A percentile compares a stretch with the other conserved stretches of the same genome.
Evolutionary conservation across 2,329 filamentous ascomycete genomes (phyloP).

Genomic region (Monosporascus sp.): DNA sequence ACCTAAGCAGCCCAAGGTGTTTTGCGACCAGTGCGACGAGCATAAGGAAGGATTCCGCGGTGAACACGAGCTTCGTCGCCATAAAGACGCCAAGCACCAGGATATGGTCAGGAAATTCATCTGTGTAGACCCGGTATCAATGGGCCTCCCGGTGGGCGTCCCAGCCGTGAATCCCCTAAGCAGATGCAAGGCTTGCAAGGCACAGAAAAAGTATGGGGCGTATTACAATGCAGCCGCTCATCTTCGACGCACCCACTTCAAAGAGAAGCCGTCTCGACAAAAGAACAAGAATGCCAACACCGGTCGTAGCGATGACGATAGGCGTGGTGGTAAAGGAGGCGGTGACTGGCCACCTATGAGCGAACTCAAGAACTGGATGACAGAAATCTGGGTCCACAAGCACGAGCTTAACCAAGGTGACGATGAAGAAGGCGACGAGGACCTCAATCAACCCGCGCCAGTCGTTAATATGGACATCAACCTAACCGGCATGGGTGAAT

Average conservation of each 20-base stretch:
- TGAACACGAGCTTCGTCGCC: slow-evolving; percentile 72
- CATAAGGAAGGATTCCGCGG: slow-evolving; percentile 77
- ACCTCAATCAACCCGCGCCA: slow-evolving; percentile 26
- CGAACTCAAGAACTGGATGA: slow-evolving; percentile 56
- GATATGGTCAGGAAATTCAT: slow-evolving; percentile 49
- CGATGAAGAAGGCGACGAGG: slow-evolving; percentile 35
- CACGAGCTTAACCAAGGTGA: slow-evolving; percentile 21
- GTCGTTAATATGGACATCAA: slow-evolving; percentile 15
- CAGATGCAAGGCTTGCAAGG: slow-evolving; percentile 78
- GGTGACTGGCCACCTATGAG: slow-evolving; percentile 51
- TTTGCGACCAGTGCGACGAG: slow-evolving; percentile 64
- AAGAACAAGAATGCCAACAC: slow-evolving; percentile 33
- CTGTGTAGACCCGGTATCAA: slow-evolving; percentile 46
- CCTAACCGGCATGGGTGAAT: slow-evolving; percentile 18
- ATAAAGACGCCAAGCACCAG: slow-evolving; percentile 61
- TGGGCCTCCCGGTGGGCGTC: slow-evolving; percentile 35
- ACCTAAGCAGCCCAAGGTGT: slow-evolving; percentile 65
- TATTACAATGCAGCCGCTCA: slow-evolving; percentile 96
- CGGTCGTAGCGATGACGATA: slow-evolving; percentile 35
- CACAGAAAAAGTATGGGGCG: slow-evolving; percentile 74
- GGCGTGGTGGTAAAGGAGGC: slow-evolving; percentile 49
- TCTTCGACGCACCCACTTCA: slow-evolving; percentile 82
- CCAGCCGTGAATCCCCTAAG: slow-evolving; percentile 59
- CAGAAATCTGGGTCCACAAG: slow-evolving; percentile 41
- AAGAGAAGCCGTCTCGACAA: slow-evolving; percentile 48